Evolutionary conservation across 345 rosid genomes (phyloP), one percentile per base, ranked within the genome.

Genomic region (Carallia brachiata): DNA sequence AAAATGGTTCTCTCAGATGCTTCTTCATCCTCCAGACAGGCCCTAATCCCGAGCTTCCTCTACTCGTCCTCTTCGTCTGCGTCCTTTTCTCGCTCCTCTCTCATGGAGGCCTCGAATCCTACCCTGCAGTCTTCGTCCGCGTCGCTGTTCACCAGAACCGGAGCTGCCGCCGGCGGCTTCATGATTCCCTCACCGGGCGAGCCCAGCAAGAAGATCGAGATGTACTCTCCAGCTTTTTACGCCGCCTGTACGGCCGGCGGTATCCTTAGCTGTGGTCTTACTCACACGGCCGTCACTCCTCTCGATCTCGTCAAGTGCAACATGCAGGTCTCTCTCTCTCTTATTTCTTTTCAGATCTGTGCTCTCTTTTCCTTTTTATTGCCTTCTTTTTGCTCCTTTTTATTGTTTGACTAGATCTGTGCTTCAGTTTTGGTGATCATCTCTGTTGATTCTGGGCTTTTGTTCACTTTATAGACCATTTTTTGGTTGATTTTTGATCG

Each of bases 241-340:
- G 96, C 96, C 31, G 93, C 99, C 1, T 90, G 98, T 66, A 92
- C 98, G 7, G 62, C 64, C 52, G 99, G 98, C 13, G 99, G 99
- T 31, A 87, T 90, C 54, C 82, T 96, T 72, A 84, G 99, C 88
- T 96, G 98, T 63, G 99, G 98, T 55, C 86, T 88, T 48, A 96
- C 99, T 77, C 99, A 96, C 80, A 96, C 47, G 97, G 28, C 92
- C 53, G 89, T 96, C 70, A 96, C 99, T 68, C 99, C 99, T 69
- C 99, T 96, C 69, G 99, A 96, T 76, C 96, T 92, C 36, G 97
- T 96, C 89, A 96, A 96, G 85, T 92, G 99, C 68, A 96, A 96
- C 77, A 96, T 96, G 98, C 99, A 96, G 97, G 99, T 92, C 55
- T 15, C n/a, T 15, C 53, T 6, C 13, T 44, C 30, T 40, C 31